These are phyloP conservation scores for Amorphotheca resinae DNA, from an alignment of 495 filamentous ascomycete genomes.

Conservation along the genomic window DNA sequence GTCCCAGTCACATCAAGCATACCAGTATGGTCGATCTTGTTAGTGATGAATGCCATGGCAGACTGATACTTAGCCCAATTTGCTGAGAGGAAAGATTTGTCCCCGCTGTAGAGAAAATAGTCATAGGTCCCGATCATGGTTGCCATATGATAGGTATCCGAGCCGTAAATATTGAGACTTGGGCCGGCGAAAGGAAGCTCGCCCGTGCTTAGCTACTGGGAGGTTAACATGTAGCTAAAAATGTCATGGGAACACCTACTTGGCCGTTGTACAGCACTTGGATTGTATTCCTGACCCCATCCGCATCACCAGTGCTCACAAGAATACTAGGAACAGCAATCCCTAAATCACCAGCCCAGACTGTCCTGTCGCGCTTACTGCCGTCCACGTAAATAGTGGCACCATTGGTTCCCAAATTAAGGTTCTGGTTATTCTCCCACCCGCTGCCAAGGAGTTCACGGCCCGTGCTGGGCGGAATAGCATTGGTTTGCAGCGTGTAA, in stretches of 20 bases:
- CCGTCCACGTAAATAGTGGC: conserved; percentile 37
- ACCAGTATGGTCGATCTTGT: conserved; percentile 37
- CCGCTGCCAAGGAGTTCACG: conserved; percentile 34
- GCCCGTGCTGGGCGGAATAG: conserved; percentile 39
- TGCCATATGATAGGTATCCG: conserved; percentile 55
- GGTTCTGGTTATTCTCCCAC: conserved; percentile 23
- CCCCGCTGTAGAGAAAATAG: conserved; percentile 45
- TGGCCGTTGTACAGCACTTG: conserved; percentile 43
- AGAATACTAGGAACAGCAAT: conserved; percentile 44
- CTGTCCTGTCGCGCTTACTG: conserved; percentile 43
- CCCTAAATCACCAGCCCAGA: conserved; percentile 49
- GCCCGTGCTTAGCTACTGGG: conserved; percentile 7
- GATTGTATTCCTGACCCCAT: conserved; percentile 48
- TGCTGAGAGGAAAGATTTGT: conserved; percentile 34
- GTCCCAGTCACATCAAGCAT: conserved; percentile 44
- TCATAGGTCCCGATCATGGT: conserved; percentile 51
- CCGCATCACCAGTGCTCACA: conserved; percentile 45
- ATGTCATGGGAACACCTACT: conserved; percentile 3
- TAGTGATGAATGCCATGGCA: conserved; percentile 42
- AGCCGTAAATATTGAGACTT: conserved; percentile 40
- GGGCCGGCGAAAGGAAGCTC: conserved; percentile 35
- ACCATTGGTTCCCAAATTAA: conserved; percentile 28
- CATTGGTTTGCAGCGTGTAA: conserved; percentile 49
- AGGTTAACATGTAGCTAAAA: not conserved
- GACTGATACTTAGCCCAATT: conserved; percentile 39